Conservation (phyloP, 345 rosid genomes). For the Crucihimalaya himalaica region DNA sequence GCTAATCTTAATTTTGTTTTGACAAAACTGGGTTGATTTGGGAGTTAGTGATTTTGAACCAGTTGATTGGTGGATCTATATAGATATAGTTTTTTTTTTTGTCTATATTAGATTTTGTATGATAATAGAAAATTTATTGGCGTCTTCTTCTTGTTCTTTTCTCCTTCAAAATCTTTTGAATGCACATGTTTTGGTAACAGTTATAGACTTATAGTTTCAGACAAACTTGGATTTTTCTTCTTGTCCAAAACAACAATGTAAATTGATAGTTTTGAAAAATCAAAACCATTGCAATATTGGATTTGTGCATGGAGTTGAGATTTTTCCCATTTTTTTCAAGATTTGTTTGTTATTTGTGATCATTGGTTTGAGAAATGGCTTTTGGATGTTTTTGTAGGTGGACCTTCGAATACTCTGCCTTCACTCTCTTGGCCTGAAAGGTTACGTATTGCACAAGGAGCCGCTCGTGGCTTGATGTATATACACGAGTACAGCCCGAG, state of each 20-base stretch:
- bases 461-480: slow-evolving; percentile 78
- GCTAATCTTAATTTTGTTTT: background rate
- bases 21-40: slow-evolving; percentile 12
- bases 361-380: background rate
- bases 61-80: background rate
- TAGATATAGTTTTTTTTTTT: slow-evolving; percentile 3
- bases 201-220: slow-evolving; percentile 1
- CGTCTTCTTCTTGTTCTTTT: slow-evolving; percentile 15
- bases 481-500: slow-evolving; percentile 80
- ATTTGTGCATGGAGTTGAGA: background rate
- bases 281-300: background rate
- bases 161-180: background rate
- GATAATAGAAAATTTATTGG: background rate
- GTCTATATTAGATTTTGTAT: slow-evolving; percentile 3
- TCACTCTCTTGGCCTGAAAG: slow-evolving; percentile 74
- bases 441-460: slow-evolving; percentile 85
- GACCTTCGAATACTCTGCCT: slow-evolving; percentile 47
- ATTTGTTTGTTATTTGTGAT: slow-evolving; percentile 13
- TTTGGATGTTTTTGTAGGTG: slow-evolving; percentile 48
- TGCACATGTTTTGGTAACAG: slow-evolving; percentile 27
- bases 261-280: background rate
- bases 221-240: slow-evolving; percentile 28
- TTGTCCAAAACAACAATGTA: slow-evolving; percentile 1
- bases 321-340: background rate
- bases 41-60: slow-evolving; percentile 9